These are phyloP conservation scores for Sporothrix dimorphospora DNA, from an alignment of 2,329 filamentous ascomycete species.

Conservation along the genomic window DNA sequence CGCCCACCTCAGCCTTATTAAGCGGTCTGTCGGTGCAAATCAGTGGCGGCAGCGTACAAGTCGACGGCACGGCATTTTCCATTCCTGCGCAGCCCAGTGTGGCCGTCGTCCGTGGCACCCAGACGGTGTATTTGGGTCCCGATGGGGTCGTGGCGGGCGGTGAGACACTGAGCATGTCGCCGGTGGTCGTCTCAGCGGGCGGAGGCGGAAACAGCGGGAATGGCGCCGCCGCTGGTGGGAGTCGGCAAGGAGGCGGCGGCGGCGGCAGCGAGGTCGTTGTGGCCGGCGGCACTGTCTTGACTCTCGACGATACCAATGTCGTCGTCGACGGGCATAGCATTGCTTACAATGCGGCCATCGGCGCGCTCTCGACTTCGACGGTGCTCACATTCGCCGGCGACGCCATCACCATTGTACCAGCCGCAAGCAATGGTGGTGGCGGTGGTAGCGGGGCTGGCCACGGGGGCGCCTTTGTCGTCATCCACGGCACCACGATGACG, in stretches of 20 bases:
- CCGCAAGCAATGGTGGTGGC: not conserved
- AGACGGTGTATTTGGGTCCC: slow-evolving; percentile 42
- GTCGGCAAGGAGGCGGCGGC: not conserved
- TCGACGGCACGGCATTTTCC: slow-evolving; percentile 50
- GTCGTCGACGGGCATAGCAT: slow-evolving; percentile 47
- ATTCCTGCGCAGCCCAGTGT: slow-evolving; percentile 46
- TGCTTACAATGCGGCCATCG: slow-evolving; percentile 47
- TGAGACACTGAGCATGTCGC: slow-evolving; percentile 45
- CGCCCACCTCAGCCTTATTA: slow-evolving; percentile 45
- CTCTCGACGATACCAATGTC: slow-evolving; percentile 51
- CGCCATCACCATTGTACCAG: slow-evolving; percentile 54
- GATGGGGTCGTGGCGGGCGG: slow-evolving; percentile 43
- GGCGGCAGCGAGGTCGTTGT: slow-evolving; percentile 48
- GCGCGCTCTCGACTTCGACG: slow-evolving; percentile 35
- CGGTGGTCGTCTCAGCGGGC: not conserved
- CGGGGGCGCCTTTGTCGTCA: slow-evolving; percentile 37
- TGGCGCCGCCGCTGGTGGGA: slow-evolving; percentile 34
- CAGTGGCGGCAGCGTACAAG: slow-evolving; percentile 46
- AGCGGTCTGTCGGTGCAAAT: slow-evolving; percentile 48
- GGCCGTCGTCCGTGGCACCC: slow-evolving; percentile 42
- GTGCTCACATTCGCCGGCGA: slow-evolving; percentile 53
- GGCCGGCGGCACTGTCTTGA: slow-evolving; percentile 49
- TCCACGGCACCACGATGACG: slow-evolving; percentile 49
- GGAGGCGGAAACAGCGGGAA: not conserved
- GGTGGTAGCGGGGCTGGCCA: slow-evolving; percentile 37